Conservation (phyloP, 2,329 filamentous ascomycete species). For the Pestalotiopsis sp. region DNA sequence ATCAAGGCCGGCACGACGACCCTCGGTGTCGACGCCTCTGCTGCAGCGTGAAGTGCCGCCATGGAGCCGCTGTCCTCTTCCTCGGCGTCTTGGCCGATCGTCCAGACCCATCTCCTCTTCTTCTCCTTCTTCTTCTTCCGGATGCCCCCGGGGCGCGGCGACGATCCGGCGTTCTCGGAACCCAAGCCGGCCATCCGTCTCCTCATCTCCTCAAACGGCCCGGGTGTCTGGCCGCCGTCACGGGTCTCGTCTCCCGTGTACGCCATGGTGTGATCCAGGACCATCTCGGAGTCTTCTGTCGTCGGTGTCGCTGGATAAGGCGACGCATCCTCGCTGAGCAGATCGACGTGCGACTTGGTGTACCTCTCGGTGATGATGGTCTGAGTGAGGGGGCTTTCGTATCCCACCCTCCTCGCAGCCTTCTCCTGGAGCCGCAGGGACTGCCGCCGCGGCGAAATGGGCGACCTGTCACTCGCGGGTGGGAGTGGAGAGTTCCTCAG, state of each 20-base stretch:
- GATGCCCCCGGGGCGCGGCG: constrained; percentile 43
- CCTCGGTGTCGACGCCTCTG: constrained; percentile 24
- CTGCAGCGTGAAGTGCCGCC: constrained; percentile 38
- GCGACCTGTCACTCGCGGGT: constrained; percentile 50
- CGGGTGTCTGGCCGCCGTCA: constrained; percentile 64
- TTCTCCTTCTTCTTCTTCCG: constrained; percentile 62
- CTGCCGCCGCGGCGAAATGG: constrained; percentile 55
- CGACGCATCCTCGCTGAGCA: constrained; percentile 60
- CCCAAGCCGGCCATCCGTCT: constrained; percentile 55
- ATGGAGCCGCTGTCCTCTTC: constrained; percentile 46
- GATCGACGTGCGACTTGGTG: constrained; percentile 64
- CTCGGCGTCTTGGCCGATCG: constrained; percentile 56
- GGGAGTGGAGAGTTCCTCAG: constrained; percentile 68
- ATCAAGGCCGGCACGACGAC: constrained; percentile 15
- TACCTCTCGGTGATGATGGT: constrained; percentile 67
- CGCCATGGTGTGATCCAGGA: constrained; percentile 52
- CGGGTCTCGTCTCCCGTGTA: constrained; percentile 57
- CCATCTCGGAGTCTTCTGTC: constrained; percentile 40
- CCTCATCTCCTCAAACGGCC: constrained; percentile 66
- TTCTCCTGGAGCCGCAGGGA: constrained; percentile 58
- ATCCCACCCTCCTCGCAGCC: constrained; percentile 59
- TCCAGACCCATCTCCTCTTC: constrained; percentile 69
- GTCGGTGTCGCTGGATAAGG: constrained; percentile 44
- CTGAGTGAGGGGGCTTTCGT: constrained; percentile 64
- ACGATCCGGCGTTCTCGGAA: constrained; percentile 43